Percentiles rank a stretch among this genome's conserved stretches.
Evolutionary conservation across 225 moss, liverwort and hornwort genomes (phyloP).

Genomic region (Polytrichum formosum): DNA sequence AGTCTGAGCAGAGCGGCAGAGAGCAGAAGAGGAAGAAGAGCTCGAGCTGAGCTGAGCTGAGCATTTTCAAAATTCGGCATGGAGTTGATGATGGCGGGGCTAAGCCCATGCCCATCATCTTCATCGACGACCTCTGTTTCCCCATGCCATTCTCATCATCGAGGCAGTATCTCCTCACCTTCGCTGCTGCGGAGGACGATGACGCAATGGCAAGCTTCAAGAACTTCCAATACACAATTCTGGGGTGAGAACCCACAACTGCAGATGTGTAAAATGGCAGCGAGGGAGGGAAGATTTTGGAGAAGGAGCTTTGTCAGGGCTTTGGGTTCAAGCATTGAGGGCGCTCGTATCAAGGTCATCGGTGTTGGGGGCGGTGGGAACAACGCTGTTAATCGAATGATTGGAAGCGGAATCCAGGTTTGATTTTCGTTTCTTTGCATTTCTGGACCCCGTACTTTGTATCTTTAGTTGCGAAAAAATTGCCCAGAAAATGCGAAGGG

Average conservation of each 20-base stretch:
- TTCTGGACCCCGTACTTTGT: no score
- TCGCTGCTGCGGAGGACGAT: neutral
- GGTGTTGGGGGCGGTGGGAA: constrained; percentile 97
- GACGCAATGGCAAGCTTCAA: constrained; percentile 21
- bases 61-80: neutral
- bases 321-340: constrained; percentile 20
- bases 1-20: no score
- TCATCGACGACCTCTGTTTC: neutral
- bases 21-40: no score
- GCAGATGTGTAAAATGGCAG: neutral
- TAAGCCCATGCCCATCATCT: neutral
- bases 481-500: no score
- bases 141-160: no score
- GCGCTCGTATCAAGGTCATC: constrained; percentile 90
- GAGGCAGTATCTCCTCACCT: neutral
- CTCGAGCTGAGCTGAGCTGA: no score
- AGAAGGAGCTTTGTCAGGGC: constrained; percentile 12
- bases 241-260: constrained; percentile 13
- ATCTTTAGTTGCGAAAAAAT: no score
- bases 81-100: neutral
- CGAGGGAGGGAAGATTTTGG: neutral
- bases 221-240: constrained; percentile 13
- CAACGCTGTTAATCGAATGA: constrained; percentile 98
- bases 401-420: constrained; percentile 96
- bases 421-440: neutral